Conservation (phyloP, 805 yeast genomes). For the Candida manassasensis region DNA sequence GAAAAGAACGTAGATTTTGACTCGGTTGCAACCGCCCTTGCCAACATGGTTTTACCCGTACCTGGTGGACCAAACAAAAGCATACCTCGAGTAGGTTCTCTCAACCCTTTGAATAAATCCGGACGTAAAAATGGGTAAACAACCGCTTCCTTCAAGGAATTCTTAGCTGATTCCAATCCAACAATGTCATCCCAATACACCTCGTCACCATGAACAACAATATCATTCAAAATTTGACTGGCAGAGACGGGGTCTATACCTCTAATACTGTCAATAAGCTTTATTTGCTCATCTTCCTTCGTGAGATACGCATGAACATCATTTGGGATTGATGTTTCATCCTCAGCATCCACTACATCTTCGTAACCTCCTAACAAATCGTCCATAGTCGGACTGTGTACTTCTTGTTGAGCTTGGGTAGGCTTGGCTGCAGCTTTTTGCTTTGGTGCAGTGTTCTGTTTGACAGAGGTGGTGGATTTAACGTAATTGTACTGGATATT, state of each 20-base stretch:
- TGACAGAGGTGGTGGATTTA: conserved; percentile 8
- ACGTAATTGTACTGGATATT: conserved; percentile 32
- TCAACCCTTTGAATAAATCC: conserved; percentile 80
- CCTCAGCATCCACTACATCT: conserved; percentile 17
- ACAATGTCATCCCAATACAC: conserved; percentile 95
- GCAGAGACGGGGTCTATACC: conserved; percentile 83
- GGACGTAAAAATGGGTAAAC: conserved; percentile 95
- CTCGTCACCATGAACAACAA: conserved; percentile 84
- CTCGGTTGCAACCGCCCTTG: conserved; percentile 94
- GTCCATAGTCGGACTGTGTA: conserved; percentile 23
- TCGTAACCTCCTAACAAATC: conserved; percentile 20
- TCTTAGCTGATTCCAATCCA: conserved; percentile 85
- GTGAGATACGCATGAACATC: conserved; percentile 12
- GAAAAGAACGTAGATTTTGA: conserved; percentile 89
- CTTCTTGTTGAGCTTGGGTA: conserved; percentile 6
- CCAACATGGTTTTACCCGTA: conserved; percentile 97
- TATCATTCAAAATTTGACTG: conserved; percentile 79
- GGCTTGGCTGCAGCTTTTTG: conserved; percentile 3
- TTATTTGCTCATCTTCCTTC: conserved; percentile 28
- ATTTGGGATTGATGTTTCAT: conserved; percentile 15
- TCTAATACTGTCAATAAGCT: conserved; percentile 40
- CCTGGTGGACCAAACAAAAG: conserved; percentile 96
- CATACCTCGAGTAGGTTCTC: conserved; percentile 98
- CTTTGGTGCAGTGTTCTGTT: conserved; percentile 7
- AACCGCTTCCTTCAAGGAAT: conserved; percentile 86